Conservation (phyloP, 805 yeast genomes). For the Pichia cephalocereana region DNA sequence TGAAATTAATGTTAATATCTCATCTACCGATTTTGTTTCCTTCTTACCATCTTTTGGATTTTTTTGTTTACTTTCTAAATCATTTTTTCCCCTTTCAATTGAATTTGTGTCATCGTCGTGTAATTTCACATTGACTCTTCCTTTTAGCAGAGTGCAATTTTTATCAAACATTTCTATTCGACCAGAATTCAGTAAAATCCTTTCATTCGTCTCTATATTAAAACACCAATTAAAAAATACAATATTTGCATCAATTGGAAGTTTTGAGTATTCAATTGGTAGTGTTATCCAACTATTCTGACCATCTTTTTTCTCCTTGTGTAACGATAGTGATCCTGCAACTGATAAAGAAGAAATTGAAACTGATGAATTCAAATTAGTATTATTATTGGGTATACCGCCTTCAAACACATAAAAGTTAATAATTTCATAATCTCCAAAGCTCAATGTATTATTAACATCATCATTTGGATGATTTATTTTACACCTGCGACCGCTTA, state of each 20-base stretch:
- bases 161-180: conserved; percentile 21
- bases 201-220: conserved; percentile 37
- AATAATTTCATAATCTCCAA: not conserved
- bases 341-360: not conserved
- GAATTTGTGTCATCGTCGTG: not conserved
- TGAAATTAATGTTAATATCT: not conserved
- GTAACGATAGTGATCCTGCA: not conserved
- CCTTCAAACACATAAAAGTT: not conserved
- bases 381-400: not conserved
- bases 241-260: conserved; percentile 55
- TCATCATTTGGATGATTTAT: not conserved
- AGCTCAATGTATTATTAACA: not conserved
- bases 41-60: not conserved
- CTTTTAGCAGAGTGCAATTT: conserved; percentile 55
- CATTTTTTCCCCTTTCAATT: not conserved
- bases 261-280: conserved; percentile 62
- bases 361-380: not conserved
- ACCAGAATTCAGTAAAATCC: conserved; percentile 55
- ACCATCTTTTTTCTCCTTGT: not conserved
- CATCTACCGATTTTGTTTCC: not conserved
- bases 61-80: no score
- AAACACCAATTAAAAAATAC: conserved; percentile 62
- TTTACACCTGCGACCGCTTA: not conserved
- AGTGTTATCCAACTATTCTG: conserved; percentile 50
- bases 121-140: conserved; percentile 22